Evolutionary conservation across 164 flowering plant species (phyloP).

Genomic region (Sextonia rubra): DNA sequence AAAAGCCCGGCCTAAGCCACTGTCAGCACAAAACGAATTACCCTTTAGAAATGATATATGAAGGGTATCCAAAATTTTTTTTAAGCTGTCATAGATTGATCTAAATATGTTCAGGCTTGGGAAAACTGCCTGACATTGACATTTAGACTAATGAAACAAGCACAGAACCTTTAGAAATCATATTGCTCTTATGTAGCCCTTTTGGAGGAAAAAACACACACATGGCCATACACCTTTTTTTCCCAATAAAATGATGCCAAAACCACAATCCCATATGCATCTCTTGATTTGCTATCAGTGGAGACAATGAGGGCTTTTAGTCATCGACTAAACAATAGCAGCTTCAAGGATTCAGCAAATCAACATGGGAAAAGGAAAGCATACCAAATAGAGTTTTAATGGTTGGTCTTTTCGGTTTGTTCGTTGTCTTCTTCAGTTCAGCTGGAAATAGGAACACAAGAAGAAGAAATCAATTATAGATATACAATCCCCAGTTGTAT

Average conservation of each 20-base stretch:
- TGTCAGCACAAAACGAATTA: too few species aligned
- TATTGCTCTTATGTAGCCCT: background rate
- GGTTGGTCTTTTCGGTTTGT: constrained; percentile 72
- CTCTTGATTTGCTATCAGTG: background rate
- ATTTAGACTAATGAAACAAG: constrained; percentile 1
- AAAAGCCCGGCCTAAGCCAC: too few species aligned
- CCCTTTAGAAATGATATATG: background rate
- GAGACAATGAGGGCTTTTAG: background rate
- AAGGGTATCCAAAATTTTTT: background rate
- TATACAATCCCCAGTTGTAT: background rate
- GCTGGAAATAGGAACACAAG: constrained; percentile 34
- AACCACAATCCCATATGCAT: background rate
- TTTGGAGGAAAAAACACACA: too few species aligned
- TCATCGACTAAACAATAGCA: background rate
- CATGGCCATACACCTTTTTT: background rate
- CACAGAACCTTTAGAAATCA: background rate
- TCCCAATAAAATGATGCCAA: background rate
- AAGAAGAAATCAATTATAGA: background rate
- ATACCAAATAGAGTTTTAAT: constrained; percentile 85
- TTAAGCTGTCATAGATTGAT: background rate
- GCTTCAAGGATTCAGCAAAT: background rate
- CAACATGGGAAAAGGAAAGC: constrained; percentile 6
- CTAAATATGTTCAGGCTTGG: background rate
- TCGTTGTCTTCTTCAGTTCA: constrained; percentile 83
- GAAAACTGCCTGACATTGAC: background rate